Evolutionary conservation across 1,284 basidiomycete genomes (phyloP).

Genomic region (Heterobasidion occidentale): DNA sequence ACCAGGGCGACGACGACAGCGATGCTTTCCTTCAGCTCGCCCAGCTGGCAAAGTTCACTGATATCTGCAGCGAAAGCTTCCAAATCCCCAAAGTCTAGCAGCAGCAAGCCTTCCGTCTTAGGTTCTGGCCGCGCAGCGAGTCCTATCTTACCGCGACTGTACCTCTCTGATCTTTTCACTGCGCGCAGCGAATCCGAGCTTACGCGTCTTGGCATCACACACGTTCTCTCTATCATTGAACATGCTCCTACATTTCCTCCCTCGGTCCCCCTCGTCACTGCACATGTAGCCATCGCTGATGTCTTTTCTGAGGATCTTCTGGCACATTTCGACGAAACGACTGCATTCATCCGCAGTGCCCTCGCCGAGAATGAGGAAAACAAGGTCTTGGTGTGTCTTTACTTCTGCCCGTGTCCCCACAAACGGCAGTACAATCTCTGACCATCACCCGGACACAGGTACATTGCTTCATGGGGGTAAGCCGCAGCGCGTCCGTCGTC

Average conservation of each 20-base stretch:
- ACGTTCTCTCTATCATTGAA: constrained; percentile 30
- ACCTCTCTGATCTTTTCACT: constrained; percentile 54
- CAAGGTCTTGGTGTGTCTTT: constrained; percentile 48
- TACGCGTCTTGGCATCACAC: constrained; percentile 28
- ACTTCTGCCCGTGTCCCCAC: constrained; percentile 3
- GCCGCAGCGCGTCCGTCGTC: constrained; percentile 43
- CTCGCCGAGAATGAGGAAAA: constrained; percentile 34
- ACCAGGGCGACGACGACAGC: neutral
- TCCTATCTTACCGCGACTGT: constrained; percentile 53
- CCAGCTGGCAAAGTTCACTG: constrained; percentile 8
- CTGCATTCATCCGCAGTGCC: constrained; percentile 29
- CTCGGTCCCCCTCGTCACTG: constrained; percentile 17
- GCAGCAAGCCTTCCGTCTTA: neutral
- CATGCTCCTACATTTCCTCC: constrained; percentile 30
- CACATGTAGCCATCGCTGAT: constrained; percentile 26
- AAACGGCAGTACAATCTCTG: too few species aligned
- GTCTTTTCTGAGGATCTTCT: constrained; percentile 21
- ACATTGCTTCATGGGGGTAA: constrained; percentile 49
- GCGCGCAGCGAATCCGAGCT: constrained; percentile 42
- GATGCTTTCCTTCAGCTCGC: constrained; percentile 9
- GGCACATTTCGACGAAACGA: constrained; percentile 25
- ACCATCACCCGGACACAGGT: constrained; percentile 25
- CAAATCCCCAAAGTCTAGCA: neutral
- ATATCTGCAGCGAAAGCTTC: constrained; percentile 4
- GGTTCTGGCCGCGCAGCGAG: constrained; percentile 25